Percentiles rank a stretch among this genome's conserved stretches.
These are phyloP conservation scores for Agrocybe pediades DNA, from an alignment of 768 basidiomycete genomes.

Conservation along the genomic window DNA sequence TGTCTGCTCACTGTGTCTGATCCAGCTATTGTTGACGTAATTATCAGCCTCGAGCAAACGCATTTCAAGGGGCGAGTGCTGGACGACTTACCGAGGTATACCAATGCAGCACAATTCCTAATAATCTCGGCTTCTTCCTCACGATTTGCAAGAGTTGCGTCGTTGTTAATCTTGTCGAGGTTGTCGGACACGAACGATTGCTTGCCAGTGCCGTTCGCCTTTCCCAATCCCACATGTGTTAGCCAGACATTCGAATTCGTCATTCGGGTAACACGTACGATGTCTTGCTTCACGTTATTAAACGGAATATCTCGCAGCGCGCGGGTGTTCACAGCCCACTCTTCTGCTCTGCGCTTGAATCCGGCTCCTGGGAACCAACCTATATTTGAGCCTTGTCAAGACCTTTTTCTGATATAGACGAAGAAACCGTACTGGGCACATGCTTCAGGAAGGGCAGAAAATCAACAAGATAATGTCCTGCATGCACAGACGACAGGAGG, in stretches of 20 bases:
- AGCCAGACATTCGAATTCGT: background rate
- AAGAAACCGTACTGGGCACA: slow-evolving; percentile 16
- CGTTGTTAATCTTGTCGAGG: slow-evolving; percentile 11
- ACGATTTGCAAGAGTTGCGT: slow-evolving; percentile 5
- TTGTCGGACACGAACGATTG: slow-evolving; percentile 18
- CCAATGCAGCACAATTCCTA: slow-evolving; percentile 17
- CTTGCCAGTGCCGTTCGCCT: slow-evolving; percentile 16
- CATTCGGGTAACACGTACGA: slow-evolving; percentile 25
- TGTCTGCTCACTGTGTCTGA: background rate
- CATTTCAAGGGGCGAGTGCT: background rate
- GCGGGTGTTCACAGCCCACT: slow-evolving; percentile 32
- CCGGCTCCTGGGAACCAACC: slow-evolving; percentile 32
- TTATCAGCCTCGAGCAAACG: background rate
- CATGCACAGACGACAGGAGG: slow-evolving; percentile 28
- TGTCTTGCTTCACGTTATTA: slow-evolving; percentile 22
- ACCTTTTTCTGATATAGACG: background rate
- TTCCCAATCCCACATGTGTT: no score
- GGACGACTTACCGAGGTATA: slow-evolving; percentile 17
- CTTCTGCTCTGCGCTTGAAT: slow-evolving; percentile 37
- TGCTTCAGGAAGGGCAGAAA: slow-evolving; percentile 24
- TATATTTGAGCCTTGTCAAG: background rate
- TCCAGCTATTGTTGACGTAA: background rate
- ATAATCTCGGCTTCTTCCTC: slow-evolving; percentile 9
- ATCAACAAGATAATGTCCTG: slow-evolving; percentile 32
- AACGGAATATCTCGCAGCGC: slow-evolving; percentile 40